phyloP scores from a whole-genome alignment of 805 yeast species.

The Priceomyces medius region DNA sequence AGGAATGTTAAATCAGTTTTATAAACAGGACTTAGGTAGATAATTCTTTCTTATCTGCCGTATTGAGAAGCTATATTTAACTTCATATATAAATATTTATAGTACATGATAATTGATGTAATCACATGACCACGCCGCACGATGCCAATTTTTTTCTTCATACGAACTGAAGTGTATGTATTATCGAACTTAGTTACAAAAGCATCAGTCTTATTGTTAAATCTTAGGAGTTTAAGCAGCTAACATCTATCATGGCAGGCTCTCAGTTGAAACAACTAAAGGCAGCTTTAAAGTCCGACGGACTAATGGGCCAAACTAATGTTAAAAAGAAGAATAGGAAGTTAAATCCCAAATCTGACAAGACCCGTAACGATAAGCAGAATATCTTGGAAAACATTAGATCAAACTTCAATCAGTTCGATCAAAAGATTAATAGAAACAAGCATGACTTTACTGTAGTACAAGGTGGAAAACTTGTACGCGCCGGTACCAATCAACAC shows the following conservation, averaged over 20 bases:
- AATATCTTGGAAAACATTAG: conserved; percentile 60
- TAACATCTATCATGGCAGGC: conserved; percentile 58
- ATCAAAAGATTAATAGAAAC: conserved; percentile 64
- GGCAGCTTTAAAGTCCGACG: conserved; percentile 71
- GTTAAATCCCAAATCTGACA: conserved; percentile 46
- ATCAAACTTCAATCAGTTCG: conserved; percentile 88
- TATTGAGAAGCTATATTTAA: no score
- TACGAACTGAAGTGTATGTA: no score
- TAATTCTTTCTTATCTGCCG: no score
- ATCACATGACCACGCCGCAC: no score
- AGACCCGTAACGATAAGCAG: conserved; percentile 67
- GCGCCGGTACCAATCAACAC: conserved; percentile 39
- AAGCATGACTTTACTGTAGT: conserved; percentile 53
- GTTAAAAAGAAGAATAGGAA: conserved; percentile 55
- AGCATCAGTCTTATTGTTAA: no score
- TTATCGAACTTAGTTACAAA: no score
- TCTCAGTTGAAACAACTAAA: conserved; percentile 84
- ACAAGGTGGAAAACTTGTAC: conserved; percentile 44
- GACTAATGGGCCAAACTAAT: conserved; percentile 84
- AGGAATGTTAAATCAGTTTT: conserved; percentile 79
- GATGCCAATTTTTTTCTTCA: conserved; percentile 11
- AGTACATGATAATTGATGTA: no score
- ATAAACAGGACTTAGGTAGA: conserved; percentile 47
- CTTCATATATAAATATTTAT: no score
- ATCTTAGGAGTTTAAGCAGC: no score